Base-by-base conservation (phyloP, 2,329 filamentous ascomycete genomes). In the Colletotrichum phormii region DNA sequence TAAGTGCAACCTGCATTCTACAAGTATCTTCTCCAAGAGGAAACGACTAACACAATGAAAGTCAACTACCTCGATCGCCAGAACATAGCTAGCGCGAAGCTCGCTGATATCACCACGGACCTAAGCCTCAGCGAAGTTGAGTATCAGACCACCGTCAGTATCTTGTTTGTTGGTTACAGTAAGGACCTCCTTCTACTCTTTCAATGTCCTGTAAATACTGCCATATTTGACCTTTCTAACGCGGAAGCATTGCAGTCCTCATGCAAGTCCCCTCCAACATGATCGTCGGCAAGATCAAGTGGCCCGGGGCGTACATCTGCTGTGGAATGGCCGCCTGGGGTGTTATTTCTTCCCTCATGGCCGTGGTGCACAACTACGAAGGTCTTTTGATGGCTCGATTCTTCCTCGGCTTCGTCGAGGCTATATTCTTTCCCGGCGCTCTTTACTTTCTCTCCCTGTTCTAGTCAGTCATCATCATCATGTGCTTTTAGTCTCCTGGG, bases 361-460 rank as follows among this genome's bases (percentile, higher is more conserved):
- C 86, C 1, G 83, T 81, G 1, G 85, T 85, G 1, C 81, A 88
- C 31, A 84, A 76, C 59, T 87, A 83, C 72, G 83, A 82, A 6
- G 84, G 86, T 4, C 71, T 75, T 6, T 60, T 78, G 55, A 65
- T 76, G 46, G 67, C 67, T 2, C 75, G 74, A 0, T 72, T 75
- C 65, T 73, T 75, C 31, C 55, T 75, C 4, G 74, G 73, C 2
- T 72, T 75, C 22, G 63, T 75, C 13, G 74, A 76, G 62, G 74
- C 73, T 2, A 54, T 71, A 59, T 65, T 74, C 67, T 89, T 89
- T 76, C 85, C 84, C 0, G 85, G 84, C 0, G 81, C 81, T 0
- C 77, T 85, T 1, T 84, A 81, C 67, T 83, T 79, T 33, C 75
- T 85, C 0, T 82, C 81, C 0, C 75, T 80, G 1, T 86, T 83